These are phyloP conservation scores for Microsporum ferrugineum DNA, from an alignment of 2,329 filamentous ascomycete genomes.

Conservation along the genomic window DNA sequence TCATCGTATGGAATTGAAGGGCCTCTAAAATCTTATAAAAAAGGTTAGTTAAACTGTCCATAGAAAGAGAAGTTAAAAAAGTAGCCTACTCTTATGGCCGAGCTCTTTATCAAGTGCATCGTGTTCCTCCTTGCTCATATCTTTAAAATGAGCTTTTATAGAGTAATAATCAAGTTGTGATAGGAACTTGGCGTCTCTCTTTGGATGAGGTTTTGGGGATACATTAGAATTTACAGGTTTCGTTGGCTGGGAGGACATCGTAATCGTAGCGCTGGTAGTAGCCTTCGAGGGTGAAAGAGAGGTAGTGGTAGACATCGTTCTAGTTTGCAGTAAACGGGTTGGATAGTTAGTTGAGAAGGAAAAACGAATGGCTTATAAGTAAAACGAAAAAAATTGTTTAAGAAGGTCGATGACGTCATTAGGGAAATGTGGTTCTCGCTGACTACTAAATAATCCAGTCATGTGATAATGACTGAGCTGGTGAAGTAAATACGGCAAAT, in stretches of 20 bases:
- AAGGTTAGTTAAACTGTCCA: not conserved
- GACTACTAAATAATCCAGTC: too few relatives aligned
- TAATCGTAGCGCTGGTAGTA: not conserved
- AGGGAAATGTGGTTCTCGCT: too few relatives aligned
- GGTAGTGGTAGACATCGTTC: not conserved
- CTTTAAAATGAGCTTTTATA: not conserved
- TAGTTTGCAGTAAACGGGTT: not conserved
- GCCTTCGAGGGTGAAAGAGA: not conserved
- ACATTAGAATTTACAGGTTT: not conserved
- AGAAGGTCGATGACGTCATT: too few relatives aligned
- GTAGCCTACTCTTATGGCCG: not conserved
- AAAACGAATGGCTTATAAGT: too few relatives aligned
- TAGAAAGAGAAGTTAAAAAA: not conserved
- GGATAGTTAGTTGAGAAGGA: not conserved
- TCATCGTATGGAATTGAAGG: conserved; percentile 1
- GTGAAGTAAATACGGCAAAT: too few relatives aligned
- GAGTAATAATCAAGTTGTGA: not conserved
- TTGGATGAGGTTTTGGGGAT: not conserved
- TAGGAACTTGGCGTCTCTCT: not conserved
- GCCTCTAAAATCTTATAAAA: not conserved
- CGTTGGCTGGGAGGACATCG: not conserved
- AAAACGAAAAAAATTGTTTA: too few relatives aligned
- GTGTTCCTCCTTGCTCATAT: not conserved
- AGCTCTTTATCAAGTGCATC: not conserved
- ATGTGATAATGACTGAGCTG: too few relatives aligned